phyloP scores from a whole-genome alignment of 257 asterid genomes.

The Schizonepeta tenuifolia region DNA sequence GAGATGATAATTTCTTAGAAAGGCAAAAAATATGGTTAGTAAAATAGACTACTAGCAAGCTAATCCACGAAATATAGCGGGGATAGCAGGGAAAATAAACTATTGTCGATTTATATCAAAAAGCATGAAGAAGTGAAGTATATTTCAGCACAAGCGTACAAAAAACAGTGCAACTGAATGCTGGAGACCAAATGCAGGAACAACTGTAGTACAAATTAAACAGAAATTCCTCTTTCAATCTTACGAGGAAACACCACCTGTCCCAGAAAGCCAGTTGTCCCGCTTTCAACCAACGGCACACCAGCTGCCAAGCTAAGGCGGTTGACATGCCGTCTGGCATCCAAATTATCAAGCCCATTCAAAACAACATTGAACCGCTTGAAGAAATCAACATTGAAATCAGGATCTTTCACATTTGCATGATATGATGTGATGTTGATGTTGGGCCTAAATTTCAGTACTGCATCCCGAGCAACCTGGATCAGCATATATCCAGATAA shows the following conservation, averaged over 20 bases:
- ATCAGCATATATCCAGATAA: constrained; percentile 31
- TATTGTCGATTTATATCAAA: neutral
- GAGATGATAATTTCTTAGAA: constrained; percentile 22
- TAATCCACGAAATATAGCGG: neutral
- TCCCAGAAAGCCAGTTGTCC: constrained; percentile 98
- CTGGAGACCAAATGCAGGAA: constrained; percentile 8
- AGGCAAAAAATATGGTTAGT: constrained; percentile 1
- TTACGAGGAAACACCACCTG: constrained; percentile 66
- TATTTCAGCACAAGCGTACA: constrained; percentile 1
- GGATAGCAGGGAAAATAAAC: neutral
- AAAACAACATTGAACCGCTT: constrained; percentile 86
- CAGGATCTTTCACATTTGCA: constrained; percentile 88
- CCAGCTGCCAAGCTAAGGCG: constrained; percentile 98
- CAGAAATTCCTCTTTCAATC: constrained; percentile 7
- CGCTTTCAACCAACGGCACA: constrained; percentile 95
- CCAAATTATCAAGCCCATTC: constrained; percentile 97
- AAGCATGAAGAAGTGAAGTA: neutral
- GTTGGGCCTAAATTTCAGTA: constrained; percentile 84
- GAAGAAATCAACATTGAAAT: constrained; percentile 90
- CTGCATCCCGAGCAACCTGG: constrained; percentile 99
- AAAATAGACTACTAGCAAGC: constrained; percentile 5
- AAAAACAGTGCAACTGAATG: constrained; percentile 1
- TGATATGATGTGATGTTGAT: constrained; percentile 89
- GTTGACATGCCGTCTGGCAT: constrained; percentile 98
- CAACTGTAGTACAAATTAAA: constrained; percentile 6